Conservation (phyloP, 176 grass and related monocot genomes). For the Carex scoparia region DNA sequence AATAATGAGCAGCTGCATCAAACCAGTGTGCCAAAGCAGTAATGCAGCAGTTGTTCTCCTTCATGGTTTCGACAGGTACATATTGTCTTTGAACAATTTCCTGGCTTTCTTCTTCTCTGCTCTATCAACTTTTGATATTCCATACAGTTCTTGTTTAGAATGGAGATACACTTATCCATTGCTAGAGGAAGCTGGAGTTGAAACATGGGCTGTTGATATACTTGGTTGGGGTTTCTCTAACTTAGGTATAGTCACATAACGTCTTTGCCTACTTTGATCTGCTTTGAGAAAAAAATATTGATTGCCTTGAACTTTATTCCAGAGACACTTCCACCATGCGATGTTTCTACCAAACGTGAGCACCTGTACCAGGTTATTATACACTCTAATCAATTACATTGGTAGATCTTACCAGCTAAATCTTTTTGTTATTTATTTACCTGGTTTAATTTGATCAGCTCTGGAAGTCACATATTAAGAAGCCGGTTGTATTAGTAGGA, state of each 20-base stretch:
- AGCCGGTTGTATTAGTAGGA: constrained; percentile 81
- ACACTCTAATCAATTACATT: not conserved
- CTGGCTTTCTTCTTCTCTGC: not conserved
- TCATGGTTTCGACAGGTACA: constrained; percentile 90
- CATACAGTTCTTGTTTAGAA: constrained; percentile 92
- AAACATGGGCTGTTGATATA: constrained; percentile 88
- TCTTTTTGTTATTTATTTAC: not conserved
- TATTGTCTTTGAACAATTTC: not conserved
- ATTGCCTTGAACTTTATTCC: not conserved
- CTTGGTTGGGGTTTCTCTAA: constrained; percentile 99
- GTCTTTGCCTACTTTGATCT: no score
- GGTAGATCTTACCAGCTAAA: not conserved
- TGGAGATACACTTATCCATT: constrained; percentile 89
- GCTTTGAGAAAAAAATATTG: not conserved
- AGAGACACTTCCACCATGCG: constrained; percentile 63
- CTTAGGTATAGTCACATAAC: constrained; percentile 39
- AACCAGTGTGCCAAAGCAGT: constrained; percentile 44
- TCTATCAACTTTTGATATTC: constrained; percentile 24
- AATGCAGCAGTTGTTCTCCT: constrained; percentile 69
- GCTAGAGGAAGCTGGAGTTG: constrained; percentile 78
- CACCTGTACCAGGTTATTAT: constrained; percentile 73
- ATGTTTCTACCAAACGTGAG: constrained; percentile 64
- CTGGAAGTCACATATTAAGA: constrained; percentile 83
- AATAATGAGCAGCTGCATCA: constrained; percentile 87
- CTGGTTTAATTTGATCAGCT: constrained; percentile 28